Evolutionary conservation across 176 grass and related monocot species (phyloP), one percentile per base, ranked within the genome.

Genomic region (Phoenix dactylifera): DNA sequence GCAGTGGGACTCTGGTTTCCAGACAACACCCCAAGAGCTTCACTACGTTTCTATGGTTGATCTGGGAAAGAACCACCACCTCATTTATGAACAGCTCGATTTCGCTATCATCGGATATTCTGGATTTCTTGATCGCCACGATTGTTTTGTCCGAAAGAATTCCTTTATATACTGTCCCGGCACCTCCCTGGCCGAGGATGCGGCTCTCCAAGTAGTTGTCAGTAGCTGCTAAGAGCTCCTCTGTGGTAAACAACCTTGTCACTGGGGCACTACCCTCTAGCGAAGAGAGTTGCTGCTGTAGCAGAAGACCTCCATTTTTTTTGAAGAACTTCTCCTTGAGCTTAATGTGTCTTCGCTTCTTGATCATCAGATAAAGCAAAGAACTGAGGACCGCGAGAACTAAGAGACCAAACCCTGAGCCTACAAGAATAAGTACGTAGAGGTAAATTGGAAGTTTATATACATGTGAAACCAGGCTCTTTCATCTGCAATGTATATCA

Each of bases 271-370:
- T 55, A 16, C 19, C 9, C 3, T 55, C 17, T 1, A 22, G 1
- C 2, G 54, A 19, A 55, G 54, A 9, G n/a, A 7, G 4, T 23
- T 22, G 54, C n/a, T 55, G 54, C 12, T 55, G 18, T 3, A 63
- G 17, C 15, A 66, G 23, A 17, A 16, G 17, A 0, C 64, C 64
- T 4, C 64, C 64, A 6, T 66, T 66, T 16, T 66, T 22, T 3
- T 12, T 22, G 16, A 66, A 66, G 22, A 66, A 66, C 24, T 54
- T 28, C 3, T 66, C 20, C 5, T 53, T 66, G 15, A 53, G 16
- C 16, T 54, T 49, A 10, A 12, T 24, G 15, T 28, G 50, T 12
- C 19, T 66, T 5, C 17, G 54, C 50, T 66, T 66, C 49, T 52
- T 66, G 23, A 12, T 1, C 4, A 18, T n/a, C 50, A 22, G 54